Evolutionary conservation across 2,329 filamentous ascomycete species (phyloP).

Genomic region (Fusarium haematococcum): DNA sequence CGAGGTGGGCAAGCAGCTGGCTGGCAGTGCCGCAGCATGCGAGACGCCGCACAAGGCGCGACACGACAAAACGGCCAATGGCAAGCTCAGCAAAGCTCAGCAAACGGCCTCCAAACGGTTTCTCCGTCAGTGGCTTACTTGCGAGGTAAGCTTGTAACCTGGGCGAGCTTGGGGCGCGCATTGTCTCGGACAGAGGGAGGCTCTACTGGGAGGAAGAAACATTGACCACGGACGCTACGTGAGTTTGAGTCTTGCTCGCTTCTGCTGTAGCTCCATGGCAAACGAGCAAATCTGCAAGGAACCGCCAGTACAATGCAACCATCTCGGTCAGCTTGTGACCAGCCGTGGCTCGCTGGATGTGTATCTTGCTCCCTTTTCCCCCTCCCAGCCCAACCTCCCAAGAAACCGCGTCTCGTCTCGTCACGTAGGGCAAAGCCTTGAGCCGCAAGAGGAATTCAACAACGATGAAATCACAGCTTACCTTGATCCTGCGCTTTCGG

Average conservation of each 20-base stretch:
- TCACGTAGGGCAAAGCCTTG: conserved; percentile 13
- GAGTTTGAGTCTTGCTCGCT: conserved; percentile 34
- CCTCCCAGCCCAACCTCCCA: conserved; percentile 23
- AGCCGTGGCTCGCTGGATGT: conserved; percentile 22
- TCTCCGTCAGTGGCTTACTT: conserved; percentile 23
- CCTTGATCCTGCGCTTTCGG: conserved; percentile 72
- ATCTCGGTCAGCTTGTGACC: conserved; percentile 23
- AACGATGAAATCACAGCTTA: conserved; percentile 52
- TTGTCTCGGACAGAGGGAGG: conserved; percentile 22
- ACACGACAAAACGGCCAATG: conserved; percentile 29
- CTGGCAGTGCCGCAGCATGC: conserved; percentile 12
- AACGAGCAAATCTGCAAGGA: conserved; percentile 32
- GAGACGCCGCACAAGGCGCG: conserved; percentile 13
- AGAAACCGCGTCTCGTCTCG: conserved; percentile 14
- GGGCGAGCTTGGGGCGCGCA: conserved; percentile 2
- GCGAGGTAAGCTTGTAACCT: conserved; percentile 2
- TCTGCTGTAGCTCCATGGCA: conserved; percentile 31
- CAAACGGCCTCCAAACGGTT: conserved; percentile 3
- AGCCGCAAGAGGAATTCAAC: conserved; percentile 18
- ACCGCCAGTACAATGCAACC: conserved; percentile 34
- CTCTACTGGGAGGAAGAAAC: conserved; percentile 33
- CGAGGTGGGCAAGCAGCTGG: conserved; percentile 22
- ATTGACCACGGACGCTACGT: conserved; percentile 39
- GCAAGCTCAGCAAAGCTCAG: conserved; percentile 25
- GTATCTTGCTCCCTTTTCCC: conserved; percentile 22